Percentiles rank a stretch among this genome's conserved stretches.
These are phyloP conservation scores for Geotrichum aggregatum DNA, from an alignment of 1,139 yeast genomes.

Conservation along the genomic window DNA sequence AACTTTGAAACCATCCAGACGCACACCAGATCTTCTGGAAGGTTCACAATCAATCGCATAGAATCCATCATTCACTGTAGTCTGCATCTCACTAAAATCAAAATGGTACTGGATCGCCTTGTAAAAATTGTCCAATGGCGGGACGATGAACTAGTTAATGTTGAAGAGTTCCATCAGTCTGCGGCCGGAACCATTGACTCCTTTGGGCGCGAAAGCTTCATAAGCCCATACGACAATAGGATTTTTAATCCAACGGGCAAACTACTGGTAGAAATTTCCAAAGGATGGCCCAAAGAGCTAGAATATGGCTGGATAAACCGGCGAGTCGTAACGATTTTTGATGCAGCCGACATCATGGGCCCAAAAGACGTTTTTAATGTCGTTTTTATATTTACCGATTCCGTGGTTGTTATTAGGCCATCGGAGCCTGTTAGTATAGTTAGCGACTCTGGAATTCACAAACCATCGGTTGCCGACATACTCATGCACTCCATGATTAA, in stretches of 20 bases:
- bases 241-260: slow-evolving; percentile 91
- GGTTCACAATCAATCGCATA: slow-evolving; percentile 54
- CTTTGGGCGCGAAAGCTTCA: slow-evolving; percentile 51
- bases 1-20: slow-evolving; percentile 22
- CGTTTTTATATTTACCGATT: slow-evolving; percentile 76
- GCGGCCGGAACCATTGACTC: slow-evolving; percentile 71
- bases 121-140: slow-evolving; percentile 41
- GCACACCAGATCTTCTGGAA: slow-evolving; percentile 24
- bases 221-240: slow-evolving; percentile 54
- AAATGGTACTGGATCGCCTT: slow-evolving; percentile 61
- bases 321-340: slow-evolving; percentile 79
- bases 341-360: slow-evolving; percentile 45
- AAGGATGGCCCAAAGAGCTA: slow-evolving; percentile 80
- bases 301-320: slow-evolving; percentile 87
- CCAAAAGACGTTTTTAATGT: slow-evolving; percentile 44
- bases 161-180: slow-evolving; percentile 48
- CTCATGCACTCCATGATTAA: slow-evolving; percentile 86
- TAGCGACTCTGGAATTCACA: slow-evolving; percentile 42
- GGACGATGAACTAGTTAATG: slow-evolving; percentile 35
- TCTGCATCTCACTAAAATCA: slow-evolving; percentile 64
- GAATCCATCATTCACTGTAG: slow-evolving; percentile 70
- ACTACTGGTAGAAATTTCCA: slow-evolving; percentile 74
- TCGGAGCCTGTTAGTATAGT: slow-evolving; percentile 33
- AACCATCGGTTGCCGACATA: slow-evolving; percentile 69
- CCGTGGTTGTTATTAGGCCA: slow-evolving; percentile 56